A percentile compares a stretch with the other conserved stretches of the same genome.
These are phyloP conservation scores for Microsporum ferrugineum DNA, from an alignment of 2,329 filamentous ascomycete genomes.

Conservation along the genomic window DNA sequence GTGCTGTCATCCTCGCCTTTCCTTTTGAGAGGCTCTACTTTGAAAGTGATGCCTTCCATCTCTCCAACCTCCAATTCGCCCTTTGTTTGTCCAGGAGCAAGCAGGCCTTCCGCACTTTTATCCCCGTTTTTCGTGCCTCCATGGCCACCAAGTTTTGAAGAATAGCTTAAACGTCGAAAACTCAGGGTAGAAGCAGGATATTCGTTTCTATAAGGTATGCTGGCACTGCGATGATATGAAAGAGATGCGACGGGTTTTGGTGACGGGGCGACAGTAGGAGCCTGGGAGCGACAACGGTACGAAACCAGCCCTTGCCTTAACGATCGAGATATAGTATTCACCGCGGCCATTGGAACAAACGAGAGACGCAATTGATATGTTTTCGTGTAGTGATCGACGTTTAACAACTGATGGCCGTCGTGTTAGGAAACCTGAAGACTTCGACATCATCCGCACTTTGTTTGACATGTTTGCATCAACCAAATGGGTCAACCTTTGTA, in stretches of 20 bases:
- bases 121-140: background rate
- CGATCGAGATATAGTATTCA: background rate
- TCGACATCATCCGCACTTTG: constrained; percentile 30
- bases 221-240: background rate
- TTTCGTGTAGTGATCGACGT: background rate
- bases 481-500: background rate
- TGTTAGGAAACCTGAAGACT: constrained; percentile 4
- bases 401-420: background rate
- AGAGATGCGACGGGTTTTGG: background rate
- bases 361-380: background rate
- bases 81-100: constrained; percentile 1
- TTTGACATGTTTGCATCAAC: constrained; percentile 29
- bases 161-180: background rate
- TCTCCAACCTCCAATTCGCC: constrained; percentile 69
- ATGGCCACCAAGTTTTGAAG: background rate
- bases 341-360: background rate
- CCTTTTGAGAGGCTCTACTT: constrained; percentile 77
- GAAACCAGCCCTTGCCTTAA: background rate
- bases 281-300: background rate
- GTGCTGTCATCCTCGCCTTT: constrained; percentile 73
- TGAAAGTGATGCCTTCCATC: constrained; percentile 75
- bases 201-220: background rate
- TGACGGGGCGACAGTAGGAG: background rate
- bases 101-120: background rate
- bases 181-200: background rate